Evolutionary conservation across 768 basidiomycete species (phyloP).

Genomic region (Holtermanniella nyarrowii): DNA sequence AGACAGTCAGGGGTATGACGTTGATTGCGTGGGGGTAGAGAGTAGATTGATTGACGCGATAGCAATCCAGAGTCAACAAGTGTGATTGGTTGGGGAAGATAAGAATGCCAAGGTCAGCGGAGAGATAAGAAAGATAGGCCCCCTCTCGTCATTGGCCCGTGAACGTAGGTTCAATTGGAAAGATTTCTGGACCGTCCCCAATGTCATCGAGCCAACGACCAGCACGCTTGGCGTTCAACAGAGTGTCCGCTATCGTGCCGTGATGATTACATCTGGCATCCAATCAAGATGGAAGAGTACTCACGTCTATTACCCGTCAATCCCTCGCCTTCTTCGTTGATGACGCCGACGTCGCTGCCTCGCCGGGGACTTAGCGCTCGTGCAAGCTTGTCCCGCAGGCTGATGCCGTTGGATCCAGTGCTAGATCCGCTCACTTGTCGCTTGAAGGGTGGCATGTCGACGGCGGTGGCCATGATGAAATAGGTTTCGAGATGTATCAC

Average conservation of each 20-base stretch:
- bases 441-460: not conserved
- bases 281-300: not conserved
- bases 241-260: too few species aligned
- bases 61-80: too few species aligned
- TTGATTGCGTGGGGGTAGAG: too few species aligned
- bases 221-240: not conserved
- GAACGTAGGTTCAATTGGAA: too few species aligned
- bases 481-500: too few species aligned
- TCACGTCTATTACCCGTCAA: too few species aligned
- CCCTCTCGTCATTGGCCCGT: too few species aligned
- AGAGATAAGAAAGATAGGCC: not conserved
- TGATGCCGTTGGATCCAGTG: not conserved
- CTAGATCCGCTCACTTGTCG: not conserved
- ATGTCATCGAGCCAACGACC: too few species aligned
- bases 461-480: not conserved
- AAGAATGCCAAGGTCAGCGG: not conserved
- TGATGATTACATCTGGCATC: not conserved
- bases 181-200: too few species aligned
- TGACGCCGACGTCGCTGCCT: not conserved
- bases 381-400: constrained; percentile 9
- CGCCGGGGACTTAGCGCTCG: constrained; percentile 10
- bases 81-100: too few species aligned
- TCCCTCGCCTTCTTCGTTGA: not conserved
- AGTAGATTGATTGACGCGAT: too few species aligned
- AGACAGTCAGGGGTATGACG: not conserved